Evolutionary conservation across 1,284 basidiomycete species (phyloP), one percentile per base, ranked within the genome.

Genomic region (Austroboletus rostrupii): DNA sequence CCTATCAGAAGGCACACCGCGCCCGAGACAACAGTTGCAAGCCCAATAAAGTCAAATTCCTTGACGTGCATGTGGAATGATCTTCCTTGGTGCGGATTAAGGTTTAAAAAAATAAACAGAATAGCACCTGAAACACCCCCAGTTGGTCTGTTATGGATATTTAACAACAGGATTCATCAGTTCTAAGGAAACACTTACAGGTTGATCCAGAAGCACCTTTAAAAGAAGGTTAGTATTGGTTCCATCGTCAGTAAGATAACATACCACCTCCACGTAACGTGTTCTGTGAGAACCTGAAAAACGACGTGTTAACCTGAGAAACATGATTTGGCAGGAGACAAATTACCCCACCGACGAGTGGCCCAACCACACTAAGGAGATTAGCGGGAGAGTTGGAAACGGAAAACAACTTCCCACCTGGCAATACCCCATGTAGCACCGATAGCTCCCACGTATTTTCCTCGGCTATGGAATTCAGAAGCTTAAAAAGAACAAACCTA

Each of bases 31-130:
- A 79, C 61, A 36, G 78, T 64, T 19, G 67, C 49, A 13, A 77
- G 62, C 10, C 78, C 79, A 47, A 74, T n/a, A 50, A 74, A 74
- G 58, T 80, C 78, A 54, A 80, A 77, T 47, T 73, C 68, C 32
- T 54, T 55, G 37, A 67, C 54, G 20, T 72, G 65, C 19, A 72
- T 58, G 20, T 55, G 58, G 36, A 70, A 56, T 0, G 70, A 55
- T 46, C 61, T 62, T 26, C 58, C 53, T 50, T 67, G 62, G 31
- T 59, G 61, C 9, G 72, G 70, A 37, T 61, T 70, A 19, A 68
- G 65, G 42, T 65, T 61, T 43, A 70, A 64, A 53, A 67, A 70
- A 47, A 66, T 58, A 44, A 68, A 64, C 7, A 70, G 48, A 10
- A 64, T 52, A 37, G 50, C 50, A 1, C 60, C 69, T 5, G 82